Conservation (phyloP, 192 early-diverging fungal genomes). For the Dimargaris xerosporica region DNA sequence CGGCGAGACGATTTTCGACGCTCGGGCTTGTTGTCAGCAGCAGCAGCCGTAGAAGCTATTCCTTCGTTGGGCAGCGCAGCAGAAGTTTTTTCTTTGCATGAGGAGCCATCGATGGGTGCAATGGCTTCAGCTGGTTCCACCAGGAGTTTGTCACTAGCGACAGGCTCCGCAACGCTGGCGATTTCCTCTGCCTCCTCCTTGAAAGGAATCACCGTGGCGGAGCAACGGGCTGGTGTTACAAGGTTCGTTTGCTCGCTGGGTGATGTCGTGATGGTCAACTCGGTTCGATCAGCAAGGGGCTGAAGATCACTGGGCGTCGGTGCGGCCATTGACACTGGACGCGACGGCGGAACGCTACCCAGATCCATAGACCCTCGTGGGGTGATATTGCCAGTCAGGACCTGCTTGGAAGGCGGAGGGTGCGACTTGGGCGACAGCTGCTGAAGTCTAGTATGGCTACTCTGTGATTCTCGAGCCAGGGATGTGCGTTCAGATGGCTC, state of each 20-base stretch:
- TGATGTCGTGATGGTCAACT: not conserved
- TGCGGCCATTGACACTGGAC: not conserved
- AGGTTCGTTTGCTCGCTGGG: not conserved
- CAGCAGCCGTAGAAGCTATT: no score
- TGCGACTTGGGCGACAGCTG: not conserved
- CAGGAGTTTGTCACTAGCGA: no score
- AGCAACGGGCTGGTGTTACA: not conserved
- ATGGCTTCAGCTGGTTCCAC: not conserved
- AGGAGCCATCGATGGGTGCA: not conserved
- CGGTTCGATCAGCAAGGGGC: not conserved
- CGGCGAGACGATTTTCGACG: not conserved
- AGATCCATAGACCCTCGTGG: slow-evolving; percentile 11
- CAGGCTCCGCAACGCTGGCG: not conserved
- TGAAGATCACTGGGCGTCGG: not conserved
- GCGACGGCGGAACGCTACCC: not conserved
- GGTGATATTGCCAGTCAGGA: not conserved
- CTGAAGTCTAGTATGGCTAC: no score
- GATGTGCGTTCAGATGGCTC: no score
- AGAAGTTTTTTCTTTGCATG: not conserved
- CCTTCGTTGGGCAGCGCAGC: no score
- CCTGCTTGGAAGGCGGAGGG: no score
- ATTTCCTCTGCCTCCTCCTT: not conserved
- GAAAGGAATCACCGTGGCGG: not conserved
- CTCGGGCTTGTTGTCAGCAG: not conserved
- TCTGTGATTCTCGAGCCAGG: no score